Evolutionary conservation across 495 filamentous ascomycete genomes (phyloP).

Genomic region (Neurospora sp.): DNA sequence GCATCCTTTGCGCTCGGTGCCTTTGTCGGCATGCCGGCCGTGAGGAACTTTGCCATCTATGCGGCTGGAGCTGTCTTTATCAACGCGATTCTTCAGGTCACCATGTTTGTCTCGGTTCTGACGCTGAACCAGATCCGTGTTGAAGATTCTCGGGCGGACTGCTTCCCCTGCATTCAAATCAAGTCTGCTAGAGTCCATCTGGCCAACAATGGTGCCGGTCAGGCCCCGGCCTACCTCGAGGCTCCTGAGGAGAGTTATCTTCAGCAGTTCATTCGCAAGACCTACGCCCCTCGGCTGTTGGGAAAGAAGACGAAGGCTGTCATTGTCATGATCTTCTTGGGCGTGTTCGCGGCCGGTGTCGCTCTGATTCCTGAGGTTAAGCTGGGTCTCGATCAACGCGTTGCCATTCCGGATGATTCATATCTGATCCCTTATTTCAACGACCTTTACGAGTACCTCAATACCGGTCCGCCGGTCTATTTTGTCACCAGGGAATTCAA

Average conservation of each 20-base stretch:
- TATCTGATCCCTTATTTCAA: slow-evolving; percentile 93
- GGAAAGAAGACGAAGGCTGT: slow-evolving; percentile 65
- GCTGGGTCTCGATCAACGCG: slow-evolving; percentile 86
- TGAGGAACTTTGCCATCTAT: slow-evolving; percentile 93
- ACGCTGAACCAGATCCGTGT: slow-evolving; percentile 82
- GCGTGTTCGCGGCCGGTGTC: slow-evolving; percentile 74
- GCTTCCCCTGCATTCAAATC: slow-evolving; percentile 78
- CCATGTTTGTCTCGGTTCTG: slow-evolving; percentile 89
- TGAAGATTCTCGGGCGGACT: slow-evolving; percentile 80
- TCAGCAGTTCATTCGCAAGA: slow-evolving; percentile 76
- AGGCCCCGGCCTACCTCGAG: slow-evolving; percentile 42
- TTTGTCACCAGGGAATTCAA: slow-evolving; percentile 83
- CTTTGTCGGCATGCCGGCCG: slow-evolving; percentile 93
- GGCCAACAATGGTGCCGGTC: slow-evolving; percentile 24
- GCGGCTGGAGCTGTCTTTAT: slow-evolving; percentile 94
- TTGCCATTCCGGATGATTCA: slow-evolving; percentile 84
- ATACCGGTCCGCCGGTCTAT: slow-evolving; percentile 86
- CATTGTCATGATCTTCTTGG: slow-evolving; percentile 71
- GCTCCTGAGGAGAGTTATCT: slow-evolving; percentile 69
- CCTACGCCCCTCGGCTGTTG: slow-evolving; percentile 75
- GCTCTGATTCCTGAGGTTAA: slow-evolving; percentile 75
- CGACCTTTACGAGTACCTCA: slow-evolving; percentile 86
- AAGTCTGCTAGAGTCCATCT: slow-evolving; percentile 48
- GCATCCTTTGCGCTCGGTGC: slow-evolving; percentile 86
- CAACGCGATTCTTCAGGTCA: slow-evolving; percentile 89